These are phyloP conservation scores for Magnusiomyces fungicola DNA, from an alignment of 1,139 yeast genomes.

Conservation along the genomic window DNA sequence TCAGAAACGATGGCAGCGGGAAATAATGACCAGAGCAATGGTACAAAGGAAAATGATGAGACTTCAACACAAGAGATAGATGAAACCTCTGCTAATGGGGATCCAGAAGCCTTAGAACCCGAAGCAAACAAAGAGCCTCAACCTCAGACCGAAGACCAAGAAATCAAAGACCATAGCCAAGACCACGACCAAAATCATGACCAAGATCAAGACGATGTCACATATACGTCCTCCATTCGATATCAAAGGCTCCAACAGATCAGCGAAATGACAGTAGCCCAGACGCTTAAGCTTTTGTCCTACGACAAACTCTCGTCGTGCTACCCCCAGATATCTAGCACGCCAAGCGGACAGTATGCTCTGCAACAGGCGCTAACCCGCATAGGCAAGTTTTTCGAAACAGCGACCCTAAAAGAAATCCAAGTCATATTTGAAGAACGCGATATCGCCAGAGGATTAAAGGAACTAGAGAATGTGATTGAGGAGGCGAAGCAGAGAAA, in stretches of 20 bases:
- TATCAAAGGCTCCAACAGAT: constrained; percentile 49
- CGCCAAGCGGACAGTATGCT: constrained; percentile 45
- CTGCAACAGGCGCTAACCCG: constrained; percentile 55
- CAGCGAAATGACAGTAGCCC: constrained; percentile 58
- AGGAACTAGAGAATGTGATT: constrained; percentile 61
- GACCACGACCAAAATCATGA: too few species aligned
- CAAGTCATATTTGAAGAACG: constrained; percentile 59
- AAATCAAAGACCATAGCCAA: too few species aligned
- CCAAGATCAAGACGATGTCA: too few species aligned
- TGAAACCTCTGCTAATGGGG: too few species aligned
- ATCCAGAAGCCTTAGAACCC: too few species aligned
- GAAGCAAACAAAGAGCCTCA: too few species aligned
- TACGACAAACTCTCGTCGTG: constrained; percentile 56
- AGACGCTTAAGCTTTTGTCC: constrained; percentile 54
- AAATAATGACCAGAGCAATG: too few species aligned
- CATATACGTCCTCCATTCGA: constrained; percentile 40
- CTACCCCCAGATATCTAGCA: constrained; percentile 52
- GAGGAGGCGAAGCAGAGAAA: constrained; percentile 42
- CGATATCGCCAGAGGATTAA: constrained; percentile 47
- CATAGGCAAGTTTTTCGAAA: constrained; percentile 54
- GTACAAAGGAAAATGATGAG: too few species aligned
- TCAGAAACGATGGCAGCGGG: too few species aligned
- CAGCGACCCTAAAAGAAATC: constrained; percentile 53
- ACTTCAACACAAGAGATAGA: too few species aligned
- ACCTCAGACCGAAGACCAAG: too few species aligned